Evolutionary conservation across 495 filamentous ascomycete species (phyloP).

Genomic region (Cercophora sp.): DNA sequence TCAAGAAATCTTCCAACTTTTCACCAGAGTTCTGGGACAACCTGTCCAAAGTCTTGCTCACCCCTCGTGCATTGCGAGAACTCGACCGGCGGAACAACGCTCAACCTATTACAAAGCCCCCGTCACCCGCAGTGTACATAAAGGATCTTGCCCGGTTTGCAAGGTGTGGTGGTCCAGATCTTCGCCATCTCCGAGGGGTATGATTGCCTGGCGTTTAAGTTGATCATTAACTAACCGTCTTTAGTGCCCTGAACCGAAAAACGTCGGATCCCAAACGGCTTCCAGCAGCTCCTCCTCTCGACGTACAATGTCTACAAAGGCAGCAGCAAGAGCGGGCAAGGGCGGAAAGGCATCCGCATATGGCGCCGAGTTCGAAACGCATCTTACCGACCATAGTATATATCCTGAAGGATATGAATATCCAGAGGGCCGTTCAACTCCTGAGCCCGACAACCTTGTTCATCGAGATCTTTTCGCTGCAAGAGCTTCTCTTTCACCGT

Average conservation of each 20-base stretch:
- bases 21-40: slow-evolving; percentile 29
- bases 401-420: slow-evolving; percentile 12
- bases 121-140: slow-evolving; percentile 12
- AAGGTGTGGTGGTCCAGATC: slow-evolving; percentile 19
- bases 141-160: slow-evolving; percentile 18
- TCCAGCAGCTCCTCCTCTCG: slow-evolving; percentile 7
- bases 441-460: neutral
- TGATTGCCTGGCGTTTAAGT: neutral
- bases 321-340: neutral
- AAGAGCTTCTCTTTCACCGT: slow-evolving; percentile 15
- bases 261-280: slow-evolving; percentile 5
- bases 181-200: slow-evolving; percentile 22
- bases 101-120: slow-evolving; percentile 6
- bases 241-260: slow-evolving; percentile 13
- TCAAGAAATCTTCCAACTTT: slow-evolving; percentile 20
- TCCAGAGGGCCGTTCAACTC: neutral
- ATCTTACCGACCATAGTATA: slow-evolving; percentile 31
- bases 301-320: slow-evolving; percentile 11
- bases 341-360: slow-evolving; percentile 21
- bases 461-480: neutral
- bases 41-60: slow-evolving; percentile 32
- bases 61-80: slow-evolving; percentile 30
- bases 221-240: slow-evolving; percentile 8
- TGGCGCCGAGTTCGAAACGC: slow-evolving; percentile 30
- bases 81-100: slow-evolving; percentile 29